A percentile compares a stretch with the other conserved stretches of the same genome.
These are phyloP conservation scores for Cyclaneusma minus DNA, from an alignment of 2,329 filamentous ascomycete genomes.

Conservation along the genomic window DNA sequence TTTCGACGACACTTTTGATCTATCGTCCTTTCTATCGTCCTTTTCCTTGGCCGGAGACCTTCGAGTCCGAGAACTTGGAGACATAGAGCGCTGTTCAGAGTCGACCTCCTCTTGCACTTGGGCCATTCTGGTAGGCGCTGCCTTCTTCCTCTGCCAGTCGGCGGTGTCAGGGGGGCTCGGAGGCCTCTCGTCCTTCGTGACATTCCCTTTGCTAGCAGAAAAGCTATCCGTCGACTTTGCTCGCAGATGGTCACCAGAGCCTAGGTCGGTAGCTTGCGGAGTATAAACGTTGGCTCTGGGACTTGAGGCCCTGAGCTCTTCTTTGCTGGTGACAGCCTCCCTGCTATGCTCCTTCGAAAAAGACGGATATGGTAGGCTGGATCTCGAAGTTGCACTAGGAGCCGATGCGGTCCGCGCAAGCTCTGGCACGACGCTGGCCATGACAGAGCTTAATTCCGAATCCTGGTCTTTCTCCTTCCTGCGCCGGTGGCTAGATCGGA, in stretches of 20 bases:
- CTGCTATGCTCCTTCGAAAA: constrained; percentile 89
- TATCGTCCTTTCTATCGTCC: constrained; percentile 31
- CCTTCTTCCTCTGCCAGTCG: constrained; percentile 27
- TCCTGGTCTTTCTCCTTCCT: constrained; percentile 14
- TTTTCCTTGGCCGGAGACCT: constrained; percentile 9
- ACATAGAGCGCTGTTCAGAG: no score
- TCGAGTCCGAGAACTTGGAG: constrained; percentile 26
- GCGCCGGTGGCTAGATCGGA: constrained; percentile 15
- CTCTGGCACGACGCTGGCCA: constrained; percentile 34
- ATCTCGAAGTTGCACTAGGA: constrained; percentile 15
- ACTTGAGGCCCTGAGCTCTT: constrained; percentile 33
- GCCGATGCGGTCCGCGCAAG: constrained; percentile 20
- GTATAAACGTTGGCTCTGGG: constrained; percentile 34
- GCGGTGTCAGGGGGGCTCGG: constrained; percentile 51
- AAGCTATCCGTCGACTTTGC: constrained; percentile 31
- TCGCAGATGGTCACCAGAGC: constrained; percentile 29
- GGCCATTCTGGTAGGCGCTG: constrained; percentile 18
- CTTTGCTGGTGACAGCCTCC: constrained; percentile 60
- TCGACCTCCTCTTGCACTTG: constrained; percentile 22
- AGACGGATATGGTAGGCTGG: constrained; percentile 53
- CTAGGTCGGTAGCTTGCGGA: constrained; percentile 57
- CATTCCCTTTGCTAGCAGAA: constrained; percentile 22
- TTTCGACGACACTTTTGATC: constrained; percentile 34
- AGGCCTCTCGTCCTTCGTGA: constrained; percentile 32
- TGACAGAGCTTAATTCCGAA: constrained; percentile 17